Percentiles rank a stretch among this genome's conserved stretches.
These are phyloP conservation scores for Microbotryum saponariae DNA, from an alignment of 1,284 basidiomycete genomes.

Conservation along the genomic window DNA sequence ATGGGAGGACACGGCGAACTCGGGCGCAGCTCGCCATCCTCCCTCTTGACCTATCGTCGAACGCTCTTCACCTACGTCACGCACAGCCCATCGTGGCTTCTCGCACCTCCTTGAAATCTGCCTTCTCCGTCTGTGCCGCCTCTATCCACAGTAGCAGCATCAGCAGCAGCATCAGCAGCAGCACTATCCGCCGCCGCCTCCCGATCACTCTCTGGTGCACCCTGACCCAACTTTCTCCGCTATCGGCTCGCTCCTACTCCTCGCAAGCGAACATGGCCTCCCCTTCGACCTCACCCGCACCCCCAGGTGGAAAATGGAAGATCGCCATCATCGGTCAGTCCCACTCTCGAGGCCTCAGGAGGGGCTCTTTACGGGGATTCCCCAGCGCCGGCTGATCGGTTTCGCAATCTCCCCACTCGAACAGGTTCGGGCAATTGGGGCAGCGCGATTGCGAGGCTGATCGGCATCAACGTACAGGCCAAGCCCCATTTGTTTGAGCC, in stretches of 20 bases:
- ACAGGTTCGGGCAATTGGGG: constrained; percentile 45
- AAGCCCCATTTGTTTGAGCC: constrained; percentile 46
- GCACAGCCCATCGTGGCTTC: no score
- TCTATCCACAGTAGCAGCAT: no score
- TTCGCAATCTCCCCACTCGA: background rate
- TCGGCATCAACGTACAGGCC: constrained; percentile 47
- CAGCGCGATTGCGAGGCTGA: constrained; percentile 52
- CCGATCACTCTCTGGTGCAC: background rate
- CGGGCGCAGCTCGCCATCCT: no score
- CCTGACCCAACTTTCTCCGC: background rate
- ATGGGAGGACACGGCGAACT: no score
- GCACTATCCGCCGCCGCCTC: background rate
- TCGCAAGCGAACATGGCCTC: background rate
- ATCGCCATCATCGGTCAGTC: constrained; percentile 50
- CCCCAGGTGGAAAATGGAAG: constrained; percentile 44
- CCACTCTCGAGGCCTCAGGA: constrained; percentile 8
- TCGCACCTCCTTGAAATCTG: no score
- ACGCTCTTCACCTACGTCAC: no score
- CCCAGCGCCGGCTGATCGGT: background rate
- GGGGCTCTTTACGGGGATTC: background rate
- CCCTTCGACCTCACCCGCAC: background rate
- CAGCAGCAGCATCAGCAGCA: no score
- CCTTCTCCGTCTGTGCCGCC: no score
- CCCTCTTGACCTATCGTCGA: no score
- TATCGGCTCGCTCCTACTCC: background rate